Evolutionary conservation across 2,329 filamentous ascomycete species (phyloP).

Genomic region (Phialocephala subalpina): DNA sequence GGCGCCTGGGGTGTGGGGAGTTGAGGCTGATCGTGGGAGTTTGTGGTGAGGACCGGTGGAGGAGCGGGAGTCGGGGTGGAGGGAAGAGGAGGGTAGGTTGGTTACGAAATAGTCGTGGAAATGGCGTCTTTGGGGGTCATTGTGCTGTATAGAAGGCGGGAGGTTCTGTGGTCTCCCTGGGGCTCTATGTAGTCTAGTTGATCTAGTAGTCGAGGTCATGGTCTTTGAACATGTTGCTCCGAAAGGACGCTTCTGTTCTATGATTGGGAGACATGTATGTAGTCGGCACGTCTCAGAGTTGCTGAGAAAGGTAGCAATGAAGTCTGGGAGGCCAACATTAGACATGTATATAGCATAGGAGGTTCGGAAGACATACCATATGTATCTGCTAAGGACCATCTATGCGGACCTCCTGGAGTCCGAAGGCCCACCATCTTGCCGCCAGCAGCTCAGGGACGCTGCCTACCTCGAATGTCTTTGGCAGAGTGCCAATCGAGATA

Average conservation of each 20-base stretch:
- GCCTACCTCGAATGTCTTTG: constrained; percentile 11
- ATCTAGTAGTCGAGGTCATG: constrained; percentile 14
- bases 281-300: constrained; percentile 21
- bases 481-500: constrained; percentile 30
- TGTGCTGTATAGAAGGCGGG: constrained; percentile 2
- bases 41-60: constrained; percentile 77
- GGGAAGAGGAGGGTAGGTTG: constrained; percentile 89
- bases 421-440: constrained; percentile 31
- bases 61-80: constrained; percentile 83
- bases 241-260: not conserved
- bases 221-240: constrained; percentile 15
- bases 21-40: constrained; percentile 84
- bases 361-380: constrained; percentile 36
- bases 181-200: constrained; percentile 16
- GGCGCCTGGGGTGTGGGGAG: constrained; percentile 70
- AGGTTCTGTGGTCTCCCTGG: not conserved
- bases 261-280: not conserved
- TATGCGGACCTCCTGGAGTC: constrained; percentile 10
- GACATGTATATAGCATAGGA: not conserved
- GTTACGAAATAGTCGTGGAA: constrained; percentile 99
- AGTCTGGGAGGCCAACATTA: constrained; percentile 32
- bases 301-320: constrained; percentile 41
- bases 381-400: constrained; percentile 44
- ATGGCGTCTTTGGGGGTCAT: constrained; percentile 25
- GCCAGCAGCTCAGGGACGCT: not conserved